Percentiles rank a stretch among this genome's conserved stretches.
phyloP scores from a whole-genome alignment of 371 early-diverging fungal genomes.

The Rhizopus stolonifer region DNA sequence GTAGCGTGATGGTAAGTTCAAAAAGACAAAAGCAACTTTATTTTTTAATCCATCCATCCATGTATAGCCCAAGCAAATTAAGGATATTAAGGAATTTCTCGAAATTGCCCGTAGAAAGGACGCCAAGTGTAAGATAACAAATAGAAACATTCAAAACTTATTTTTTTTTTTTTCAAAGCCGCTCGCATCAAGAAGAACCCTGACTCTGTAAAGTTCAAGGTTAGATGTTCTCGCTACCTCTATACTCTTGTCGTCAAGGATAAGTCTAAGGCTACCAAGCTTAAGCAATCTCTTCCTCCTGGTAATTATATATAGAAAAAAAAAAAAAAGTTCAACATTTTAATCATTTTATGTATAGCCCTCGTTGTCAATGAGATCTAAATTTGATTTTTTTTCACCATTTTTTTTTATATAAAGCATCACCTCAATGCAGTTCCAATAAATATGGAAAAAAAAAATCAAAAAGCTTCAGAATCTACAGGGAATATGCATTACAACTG shows the following conservation, averaged over 20 bases:
- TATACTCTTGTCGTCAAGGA: constrained; percentile 92
- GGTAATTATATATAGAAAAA: constrained; percentile 36
- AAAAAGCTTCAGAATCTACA: too few species aligned
- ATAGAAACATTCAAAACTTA: neutral
- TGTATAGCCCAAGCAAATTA: constrained; percentile 92
- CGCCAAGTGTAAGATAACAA: constrained; percentile 62
- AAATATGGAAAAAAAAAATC: too few species aligned
- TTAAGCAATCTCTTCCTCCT: constrained; percentile 85
- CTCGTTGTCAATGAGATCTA: constrained; percentile 24
- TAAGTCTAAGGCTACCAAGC: constrained; percentile 91
- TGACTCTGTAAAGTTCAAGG: constrained; percentile 93
- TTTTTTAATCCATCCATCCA: neutral
- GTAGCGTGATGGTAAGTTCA: constrained; percentile 3
- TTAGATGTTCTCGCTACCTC: constrained; percentile 92
- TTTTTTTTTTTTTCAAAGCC: constrained; percentile 40
- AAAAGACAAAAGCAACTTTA: neutral
- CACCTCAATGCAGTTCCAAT: too few species aligned
- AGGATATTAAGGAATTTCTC: constrained; percentile 98
- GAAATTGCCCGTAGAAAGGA: constrained; percentile 95
- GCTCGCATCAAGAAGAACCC: constrained; percentile 95
- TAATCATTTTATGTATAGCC: constrained; percentile 3
- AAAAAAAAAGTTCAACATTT: neutral
- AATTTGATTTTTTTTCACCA: neutral
- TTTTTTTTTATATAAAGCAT: too few species aligned
- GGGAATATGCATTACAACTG: too few species aligned